These are phyloP conservation scores for Mychonastes homosphaera DNA, from an alignment of 139 green algal species.

Conservation along the genomic window DNA sequence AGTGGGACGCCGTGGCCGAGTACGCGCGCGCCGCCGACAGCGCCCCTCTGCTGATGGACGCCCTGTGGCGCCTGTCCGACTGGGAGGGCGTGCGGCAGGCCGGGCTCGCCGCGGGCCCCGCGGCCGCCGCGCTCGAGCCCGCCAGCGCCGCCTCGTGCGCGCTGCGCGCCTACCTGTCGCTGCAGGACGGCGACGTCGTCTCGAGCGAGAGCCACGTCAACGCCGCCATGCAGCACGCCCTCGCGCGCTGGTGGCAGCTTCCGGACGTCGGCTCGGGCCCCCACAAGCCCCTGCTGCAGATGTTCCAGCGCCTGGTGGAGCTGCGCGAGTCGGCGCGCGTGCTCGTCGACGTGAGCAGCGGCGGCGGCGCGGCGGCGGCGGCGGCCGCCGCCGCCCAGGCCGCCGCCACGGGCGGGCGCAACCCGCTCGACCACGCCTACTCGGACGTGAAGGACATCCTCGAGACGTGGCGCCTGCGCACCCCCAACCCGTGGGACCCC, in stretches of 20 bases:
- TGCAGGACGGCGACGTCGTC: conserved; percentile 57
- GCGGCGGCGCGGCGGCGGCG: neutral
- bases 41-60: conserved; percentile 58
- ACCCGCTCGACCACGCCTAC: conserved; percentile 29
- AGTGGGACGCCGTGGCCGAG: conserved; percentile 86
- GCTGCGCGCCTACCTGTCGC: conserved; percentile 55
- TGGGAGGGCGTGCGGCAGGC: conserved; percentile 54
- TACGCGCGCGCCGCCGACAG: conserved; percentile 48
- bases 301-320: conserved; percentile 84
- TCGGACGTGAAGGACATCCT: conserved; percentile 76
- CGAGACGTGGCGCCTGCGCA: conserved; percentile 79
- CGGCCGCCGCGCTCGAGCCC: too few relatives aligned
- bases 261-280: conserved; percentile 57
- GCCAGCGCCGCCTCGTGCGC: conserved; percentile 20
- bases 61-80: conserved; percentile 69
- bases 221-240: conserved; percentile 34
- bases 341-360: conserved; percentile 49
- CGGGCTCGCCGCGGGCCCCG: neutral
- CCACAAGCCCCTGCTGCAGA: conserved; percentile 54
- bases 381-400: neutral
- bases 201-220: conserved; percentile 33
- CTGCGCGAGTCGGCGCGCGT: conserved; percentile 73
- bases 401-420: neutral
- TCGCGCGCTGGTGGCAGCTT: conserved; percentile 63
- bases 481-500: conserved; percentile 90